Evolutionary conservation across 2,329 filamentous ascomycete genomes (phyloP), one percentile per base, ranked within the genome.

Genomic region (Stachybotrys chartarum): DNA sequence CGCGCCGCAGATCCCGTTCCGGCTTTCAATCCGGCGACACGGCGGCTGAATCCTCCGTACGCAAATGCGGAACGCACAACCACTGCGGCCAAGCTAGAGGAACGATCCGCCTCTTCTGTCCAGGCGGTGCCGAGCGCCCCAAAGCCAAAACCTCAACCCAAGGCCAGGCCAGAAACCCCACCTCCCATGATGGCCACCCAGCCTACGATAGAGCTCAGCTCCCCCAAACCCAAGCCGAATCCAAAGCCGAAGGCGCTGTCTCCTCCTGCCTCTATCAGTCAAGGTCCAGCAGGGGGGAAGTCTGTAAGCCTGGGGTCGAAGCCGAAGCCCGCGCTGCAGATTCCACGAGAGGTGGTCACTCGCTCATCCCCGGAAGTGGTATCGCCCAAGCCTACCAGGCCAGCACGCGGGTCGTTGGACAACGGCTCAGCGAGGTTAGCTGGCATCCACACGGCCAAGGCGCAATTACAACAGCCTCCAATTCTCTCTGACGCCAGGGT

Each of bases 151-250:
- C 35, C 35, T 14, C 35, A 42, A 24, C 24, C 24, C 24, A 24
- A 24, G 24, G 24, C 24, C 24, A 24, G 24, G 24, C 24, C 24
- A 24, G 24, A 24, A 14, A 42, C 35, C 14, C 35, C 35, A 14
- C 35, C 35, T 42, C 5, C 35, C 14, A 42, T 14, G 8, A 42
- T 42, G 8, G 35, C 14, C 35, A 42, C 35, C 10, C 35, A 5
- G 14, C 35, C 35, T 42, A 42, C 35, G 35, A 10, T 42, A 10
- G 35, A 42, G 48, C 55, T 50, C 12, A 57, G 31, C 8, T 35
- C 51, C 51, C 31, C 62, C 30, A 70, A 65, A 42, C 62, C 61
- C 16, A 70, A 65, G 45, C 63, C 62, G 0, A 62, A 65, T 50
- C 55, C 58, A 10, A 63, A 62, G 51, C 63, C 62, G 6, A 66